A percentile compares a stretch with the other conserved stretches of the same genome.
These are phyloP conservation scores for Aureobasidium zeae DNA, from an alignment of 2,329 filamentous ascomycete species.

Conservation along the genomic window DNA sequence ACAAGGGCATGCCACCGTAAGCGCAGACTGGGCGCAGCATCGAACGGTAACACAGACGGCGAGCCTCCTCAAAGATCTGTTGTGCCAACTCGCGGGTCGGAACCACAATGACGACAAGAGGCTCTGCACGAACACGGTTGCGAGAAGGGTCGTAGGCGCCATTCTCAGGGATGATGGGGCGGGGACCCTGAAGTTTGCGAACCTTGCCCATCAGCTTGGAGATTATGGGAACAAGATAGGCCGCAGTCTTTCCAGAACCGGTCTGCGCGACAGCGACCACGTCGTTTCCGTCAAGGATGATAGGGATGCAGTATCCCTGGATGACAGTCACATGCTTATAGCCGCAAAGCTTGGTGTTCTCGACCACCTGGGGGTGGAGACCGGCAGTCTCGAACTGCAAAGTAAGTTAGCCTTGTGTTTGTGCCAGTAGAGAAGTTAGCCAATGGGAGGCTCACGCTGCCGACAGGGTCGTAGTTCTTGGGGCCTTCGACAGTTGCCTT, in stretches of 20 bases:
- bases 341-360: slow-evolving; percentile 64
- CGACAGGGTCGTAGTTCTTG: slow-evolving; percentile 39
- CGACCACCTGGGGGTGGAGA: slow-evolving; percentile 71
- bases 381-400: slow-evolving; percentile 66
- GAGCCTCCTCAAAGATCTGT: slow-evolving; percentile 90
- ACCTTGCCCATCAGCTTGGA: slow-evolving; percentile 94
- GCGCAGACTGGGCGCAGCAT: slow-evolving; percentile 87
- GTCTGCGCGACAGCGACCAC: slow-evolving; percentile 88
- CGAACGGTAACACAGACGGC: slow-evolving; percentile 85
- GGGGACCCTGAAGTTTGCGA: slow-evolving; percentile 71
- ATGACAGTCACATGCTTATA: slow-evolving; percentile 75
- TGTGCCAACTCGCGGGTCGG: slow-evolving; percentile 85
- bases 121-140: slow-evolving; percentile 63
- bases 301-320: slow-evolving; percentile 74
- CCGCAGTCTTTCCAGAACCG: slow-evolving; percentile 91
- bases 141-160: slow-evolving; percentile 42
- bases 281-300: slow-evolving; percentile 67
- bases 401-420: slow-evolving; percentile 22
- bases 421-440: background rate
- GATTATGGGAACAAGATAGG: slow-evolving; percentile 80
- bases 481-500: slow-evolving; percentile 44
- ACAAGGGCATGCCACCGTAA: slow-evolving; percentile 73
- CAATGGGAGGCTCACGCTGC: slow-evolving; percentile 38
- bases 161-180: slow-evolving; percentile 49
- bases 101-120: slow-evolving; percentile 73